Conservation (phyloP, 192 early-diverging fungal genomes). For the Dimargaris cristalligena region DNA sequence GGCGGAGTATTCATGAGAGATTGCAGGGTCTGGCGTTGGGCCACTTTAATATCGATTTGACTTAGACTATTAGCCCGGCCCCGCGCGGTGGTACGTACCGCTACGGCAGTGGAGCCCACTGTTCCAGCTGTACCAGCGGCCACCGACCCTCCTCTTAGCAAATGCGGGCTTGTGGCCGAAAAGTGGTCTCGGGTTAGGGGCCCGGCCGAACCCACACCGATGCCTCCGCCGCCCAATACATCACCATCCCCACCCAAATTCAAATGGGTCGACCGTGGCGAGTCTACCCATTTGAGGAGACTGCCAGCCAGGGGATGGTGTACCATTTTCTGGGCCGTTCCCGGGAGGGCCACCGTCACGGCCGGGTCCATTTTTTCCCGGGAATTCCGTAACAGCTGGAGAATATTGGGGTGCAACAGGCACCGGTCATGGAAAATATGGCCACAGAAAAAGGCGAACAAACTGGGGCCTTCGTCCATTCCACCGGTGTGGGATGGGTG, state of each 20-base stretch:
- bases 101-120: neutral
- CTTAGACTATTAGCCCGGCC: neutral
- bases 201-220: neutral
- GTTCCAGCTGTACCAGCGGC: neutral
- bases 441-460: conserved; percentile 78
- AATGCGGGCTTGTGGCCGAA: neutral
- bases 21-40: neutral
- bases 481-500: conserved; percentile 23
- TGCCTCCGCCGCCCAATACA: too few species aligned
- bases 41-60: neutral
- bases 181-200: neutral
- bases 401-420: conserved; percentile 40
- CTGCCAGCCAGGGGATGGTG: neutral
- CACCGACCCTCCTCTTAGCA: neutral
- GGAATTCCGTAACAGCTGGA: neutral
- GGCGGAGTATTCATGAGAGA: neutral
- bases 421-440: conserved; percentile 80
- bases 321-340: neutral
- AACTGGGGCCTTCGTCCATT: conserved; percentile 13
- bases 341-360: neutral
- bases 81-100: neutral
- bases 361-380: neutral
- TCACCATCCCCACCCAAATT: too few species aligned
- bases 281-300: neutral
- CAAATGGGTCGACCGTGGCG: neutral